These are phyloP conservation scores for Termitomyces sp. DNA, from an alignment of 768 basidiomycete species.

Conservation along the genomic window DNA sequence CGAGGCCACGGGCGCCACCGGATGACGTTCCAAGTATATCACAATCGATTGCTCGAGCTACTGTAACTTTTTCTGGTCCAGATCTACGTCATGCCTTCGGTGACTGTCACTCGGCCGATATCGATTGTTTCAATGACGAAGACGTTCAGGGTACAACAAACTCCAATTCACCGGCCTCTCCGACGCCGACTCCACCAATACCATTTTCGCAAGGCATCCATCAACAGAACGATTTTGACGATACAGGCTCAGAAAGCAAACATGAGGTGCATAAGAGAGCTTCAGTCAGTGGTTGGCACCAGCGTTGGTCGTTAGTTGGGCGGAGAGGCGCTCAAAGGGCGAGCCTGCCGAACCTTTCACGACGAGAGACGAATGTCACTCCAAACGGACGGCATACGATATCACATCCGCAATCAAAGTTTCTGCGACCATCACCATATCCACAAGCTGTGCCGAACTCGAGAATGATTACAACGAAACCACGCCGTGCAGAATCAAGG, in stretches of 20 bases:
- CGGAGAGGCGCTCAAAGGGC: constrained; percentile 25
- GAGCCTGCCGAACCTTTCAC: constrained; percentile 23
- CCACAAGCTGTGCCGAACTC: constrained; percentile 12
- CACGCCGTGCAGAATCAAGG: constrained; percentile 15
- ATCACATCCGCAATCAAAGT: constrained; percentile 12
- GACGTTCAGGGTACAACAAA: constrained; percentile 7
- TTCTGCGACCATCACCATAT: constrained; percentile 12
- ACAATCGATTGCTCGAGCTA: neutral
- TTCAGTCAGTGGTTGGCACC: constrained; percentile 52
- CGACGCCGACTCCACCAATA: constrained; percentile 33
- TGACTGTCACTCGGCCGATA: constrained; percentile 39
- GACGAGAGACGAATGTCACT: constrained; percentile 42
- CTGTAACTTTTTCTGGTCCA: constrained; percentile 22
- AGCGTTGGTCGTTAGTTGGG: constrained; percentile 43
- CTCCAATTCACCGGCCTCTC: constrained; percentile 22
- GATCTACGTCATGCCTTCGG: constrained; percentile 41
- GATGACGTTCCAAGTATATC: neutral
- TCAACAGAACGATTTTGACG: constrained; percentile 23
- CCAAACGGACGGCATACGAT: constrained; percentile 31
- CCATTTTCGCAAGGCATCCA: constrained; percentile 14
- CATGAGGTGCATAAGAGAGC: constrained; percentile 28
- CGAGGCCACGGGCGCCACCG: constrained; percentile 1
- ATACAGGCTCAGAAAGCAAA: constrained; percentile 18
- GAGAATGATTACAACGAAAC: constrained; percentile 4
- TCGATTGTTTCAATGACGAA: constrained; percentile 33